Conservation (phyloP, 768 basidiomycete genomes). For the Naematelia aurantialba region DNA sequence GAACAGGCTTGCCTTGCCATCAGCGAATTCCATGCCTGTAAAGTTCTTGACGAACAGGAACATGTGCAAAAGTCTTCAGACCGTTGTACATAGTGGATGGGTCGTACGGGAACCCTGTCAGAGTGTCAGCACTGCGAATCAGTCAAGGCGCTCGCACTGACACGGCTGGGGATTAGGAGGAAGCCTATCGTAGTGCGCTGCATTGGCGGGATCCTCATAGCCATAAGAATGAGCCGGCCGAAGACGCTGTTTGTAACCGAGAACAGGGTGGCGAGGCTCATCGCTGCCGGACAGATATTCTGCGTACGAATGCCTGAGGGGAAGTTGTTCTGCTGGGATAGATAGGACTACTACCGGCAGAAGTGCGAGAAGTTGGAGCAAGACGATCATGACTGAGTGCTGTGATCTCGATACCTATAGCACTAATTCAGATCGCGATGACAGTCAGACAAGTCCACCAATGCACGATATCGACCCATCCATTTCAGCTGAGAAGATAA, state of each 20-base stretch:
- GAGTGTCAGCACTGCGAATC: not conserved
- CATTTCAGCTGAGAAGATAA: too few species aligned
- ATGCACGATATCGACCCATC: too few species aligned
- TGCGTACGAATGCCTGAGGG: slow-evolving; percentile 9
- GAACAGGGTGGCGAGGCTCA: slow-evolving; percentile 13
- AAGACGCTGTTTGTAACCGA: slow-evolving; percentile 1
- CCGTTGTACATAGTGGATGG: slow-evolving; percentile 6
- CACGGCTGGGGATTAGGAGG: not conserved
- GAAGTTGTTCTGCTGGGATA: not conserved
- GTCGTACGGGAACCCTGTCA: slow-evolving; percentile 4
- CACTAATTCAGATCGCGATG: too few species aligned
- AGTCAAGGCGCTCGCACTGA: not conserved
- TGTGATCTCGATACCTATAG: too few species aligned
- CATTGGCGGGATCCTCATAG: slow-evolving; percentile 9
- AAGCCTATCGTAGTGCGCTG: slow-evolving; percentile 5
- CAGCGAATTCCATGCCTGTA: not conserved
- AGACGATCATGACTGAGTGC: too few species aligned
- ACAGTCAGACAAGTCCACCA: too few species aligned
- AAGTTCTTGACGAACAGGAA: not conserved
- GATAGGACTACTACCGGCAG: slow-evolving; percentile 2
- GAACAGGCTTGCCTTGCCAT: not conserved
- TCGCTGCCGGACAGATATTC: slow-evolving; percentile 12
- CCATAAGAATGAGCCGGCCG: slow-evolving; percentile 4
- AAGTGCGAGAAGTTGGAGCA: slow-evolving; percentile 10
- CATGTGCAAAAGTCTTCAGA: slow-evolving; percentile 14